Percentiles rank a stretch among this genome's conserved stretches.
These are phyloP conservation scores for Arthroderma uncinatum DNA, from an alignment of 2,329 filamentous ascomycete species.

Conservation along the genomic window DNA sequence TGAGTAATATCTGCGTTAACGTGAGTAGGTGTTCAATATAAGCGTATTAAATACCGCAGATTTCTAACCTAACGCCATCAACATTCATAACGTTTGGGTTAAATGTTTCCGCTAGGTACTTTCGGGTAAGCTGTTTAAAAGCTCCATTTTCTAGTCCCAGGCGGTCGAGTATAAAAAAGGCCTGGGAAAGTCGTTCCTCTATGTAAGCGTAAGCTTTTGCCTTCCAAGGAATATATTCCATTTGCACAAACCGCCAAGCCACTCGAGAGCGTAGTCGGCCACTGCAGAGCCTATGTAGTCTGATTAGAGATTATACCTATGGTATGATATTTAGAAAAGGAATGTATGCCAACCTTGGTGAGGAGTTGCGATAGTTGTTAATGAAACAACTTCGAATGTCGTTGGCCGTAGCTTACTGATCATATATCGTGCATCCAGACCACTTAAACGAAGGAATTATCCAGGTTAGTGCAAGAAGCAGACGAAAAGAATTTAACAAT, in stretches of 20 bases:
- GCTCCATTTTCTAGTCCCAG: slow-evolving; percentile 49
- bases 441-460: slow-evolving; percentile 29
- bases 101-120: slow-evolving; percentile 48
- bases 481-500: neutral
- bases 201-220: neutral
- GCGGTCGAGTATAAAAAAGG: slow-evolving; percentile 46
- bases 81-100: slow-evolving; percentile 49
- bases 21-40: slow-evolving; percentile 11
- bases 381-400: slow-evolving; percentile 63
- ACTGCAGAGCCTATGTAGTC: slow-evolving; percentile 42
- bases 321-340: neutral
- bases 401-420: slow-evolving; percentile 47
- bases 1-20: slow-evolving; percentile 44
- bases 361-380: slow-evolving; percentile 53
- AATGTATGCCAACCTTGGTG: slow-evolving; percentile 39
- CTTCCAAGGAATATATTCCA: neutral
- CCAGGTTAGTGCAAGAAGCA: neutral
- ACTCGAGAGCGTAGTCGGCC: slow-evolving; percentile 50
- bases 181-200: slow-evolving; percentile 41
- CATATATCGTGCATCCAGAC: slow-evolving; percentile 54
- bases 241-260: slow-evolving; percentile 41
- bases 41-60: neutral
- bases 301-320: neutral
- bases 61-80: slow-evolving; percentile 38
- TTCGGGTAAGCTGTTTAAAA: slow-evolving; percentile 49